Conservation (phyloP, 1,139 yeast species). For the Candida pseudoviswanathii region DNA sequence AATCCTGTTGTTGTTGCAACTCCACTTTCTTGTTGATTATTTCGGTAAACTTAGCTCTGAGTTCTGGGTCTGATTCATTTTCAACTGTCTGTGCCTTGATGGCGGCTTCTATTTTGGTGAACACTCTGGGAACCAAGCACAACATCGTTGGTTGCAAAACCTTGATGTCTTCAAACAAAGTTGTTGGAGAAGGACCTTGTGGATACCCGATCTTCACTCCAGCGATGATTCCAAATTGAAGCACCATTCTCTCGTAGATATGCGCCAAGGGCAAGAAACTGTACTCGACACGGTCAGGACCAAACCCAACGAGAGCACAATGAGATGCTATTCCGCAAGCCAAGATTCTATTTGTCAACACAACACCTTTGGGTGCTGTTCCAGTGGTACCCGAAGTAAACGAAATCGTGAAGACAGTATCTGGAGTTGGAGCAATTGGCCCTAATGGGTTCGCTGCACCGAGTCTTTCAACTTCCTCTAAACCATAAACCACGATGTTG, state of each 20-base stretch:
- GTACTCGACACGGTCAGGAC: conserved; percentile 16
- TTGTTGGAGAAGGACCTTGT: conserved; percentile 35
- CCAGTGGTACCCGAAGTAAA: conserved; percentile 83
- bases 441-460: conserved; percentile 52
- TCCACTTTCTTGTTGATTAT: conserved; percentile 34
- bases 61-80: conserved; percentile 40
- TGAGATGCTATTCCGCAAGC: conserved; percentile 47
- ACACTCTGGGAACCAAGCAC: conserved; percentile 42
- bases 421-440: conserved; percentile 51
- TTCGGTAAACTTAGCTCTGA: conserved; percentile 25
- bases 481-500: conserved; percentile 40
- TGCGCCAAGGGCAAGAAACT: conserved; percentile 50
- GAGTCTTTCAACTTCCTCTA: conserved; percentile 52
- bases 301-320: conserved; percentile 16
- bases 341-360: conserved; percentile 54
- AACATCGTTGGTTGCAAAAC: conserved; percentile 37
- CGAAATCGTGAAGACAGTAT: conserved; percentile 61
- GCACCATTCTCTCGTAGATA: conserved; percentile 55
- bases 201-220: conserved; percentile 46
- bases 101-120: conserved; percentile 46
- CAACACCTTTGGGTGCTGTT: conserved; percentile 70
- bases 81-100: conserved; percentile 45
- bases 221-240: conserved; percentile 24
- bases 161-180: conserved; percentile 41
- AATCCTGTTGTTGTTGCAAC: conserved; percentile 24